Evolutionary conservation across 2,329 filamentous ascomycete species (phyloP).

Genomic region (Monosporascus cannonballus): DNA sequence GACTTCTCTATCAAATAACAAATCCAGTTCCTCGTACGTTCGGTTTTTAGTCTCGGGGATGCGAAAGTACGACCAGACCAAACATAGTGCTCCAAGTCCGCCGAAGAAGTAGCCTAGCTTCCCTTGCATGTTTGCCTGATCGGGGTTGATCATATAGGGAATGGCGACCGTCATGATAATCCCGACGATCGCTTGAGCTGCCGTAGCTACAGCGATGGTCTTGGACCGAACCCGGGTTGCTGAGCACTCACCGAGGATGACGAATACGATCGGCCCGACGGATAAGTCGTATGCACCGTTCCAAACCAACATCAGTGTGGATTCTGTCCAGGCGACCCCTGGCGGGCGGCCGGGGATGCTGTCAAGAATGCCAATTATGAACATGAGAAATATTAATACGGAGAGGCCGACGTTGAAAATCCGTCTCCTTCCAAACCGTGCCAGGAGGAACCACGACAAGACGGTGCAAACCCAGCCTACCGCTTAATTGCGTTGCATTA

Average conservation of each 20-base stretch:
- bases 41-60: constrained; percentile 26
- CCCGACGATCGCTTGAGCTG: constrained; percentile 33
- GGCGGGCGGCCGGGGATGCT: constrained; percentile 35
- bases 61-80: constrained; percentile 30
- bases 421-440: constrained; percentile 42
- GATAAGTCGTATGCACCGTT: constrained; percentile 47
- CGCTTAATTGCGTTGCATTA: constrained; percentile 15
- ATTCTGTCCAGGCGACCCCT: constrained; percentile 40
- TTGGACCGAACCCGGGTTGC: constrained; percentile 38
- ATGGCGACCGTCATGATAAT: constrained; percentile 38
- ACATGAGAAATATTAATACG: constrained; percentile 36
- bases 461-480: constrained; percentile 49
- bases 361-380: constrained; percentile 41
- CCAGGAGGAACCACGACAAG: constrained; percentile 45
- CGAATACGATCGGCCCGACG: constrained; percentile 42
- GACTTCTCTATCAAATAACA: constrained; percentile 24
- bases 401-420: constrained; percentile 43
- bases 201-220: constrained; percentile 38
- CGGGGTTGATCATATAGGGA: constrained; percentile 38
- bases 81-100: constrained; percentile 29
- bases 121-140: constrained; percentile 36
- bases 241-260: constrained; percentile 49
- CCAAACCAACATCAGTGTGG: constrained; percentile 43
- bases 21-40: constrained; percentile 26
- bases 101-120: constrained; percentile 37